Base-by-base conservation (phyloP, 2,329 filamentous ascomycete genomes). In the Elsinoe ampelina region DNA sequence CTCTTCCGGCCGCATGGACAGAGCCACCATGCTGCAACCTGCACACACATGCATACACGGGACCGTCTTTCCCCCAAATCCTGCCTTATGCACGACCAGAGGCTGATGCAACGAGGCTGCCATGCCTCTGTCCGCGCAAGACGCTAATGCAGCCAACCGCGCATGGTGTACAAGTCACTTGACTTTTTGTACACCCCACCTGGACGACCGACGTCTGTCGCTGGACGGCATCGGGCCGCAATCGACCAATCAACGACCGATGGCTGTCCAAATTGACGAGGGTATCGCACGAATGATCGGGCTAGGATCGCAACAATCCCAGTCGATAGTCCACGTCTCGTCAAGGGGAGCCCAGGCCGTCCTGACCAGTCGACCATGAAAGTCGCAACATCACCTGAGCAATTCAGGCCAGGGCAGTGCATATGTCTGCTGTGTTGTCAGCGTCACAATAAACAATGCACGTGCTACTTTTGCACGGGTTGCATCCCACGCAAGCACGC, bases 81-180 rank as follows among this genome's bases (percentile, higher is more conserved):
- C 35, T 39, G 11, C 34, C 15, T 17, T 30, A 30, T 39, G 32
- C 17, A 39, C 48, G 32, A 32, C 20, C 47, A 13, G 8, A 32
- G 19, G 17, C 35, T 20, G 12, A 13, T 39, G 38, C 48, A 39
- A 26, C 34, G 48, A 52, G 48, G 48, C 32, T 38, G 48, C 48
- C 48, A 52, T 52, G 48, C 48, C 17, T 36, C 34, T 15, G 48
- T 11, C 48, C 32, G 48, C 39, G 48, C 32, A 32, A 38, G 26
- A 19, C n/a, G 26, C 32, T 50, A 50, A 35, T 35, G 48, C 34
- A 36, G 30, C 7, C 7, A 8, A n/a, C 48, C 13, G 19, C 35
- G 48, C 48, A 52, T 52, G 17, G 32, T 39, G 34, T 20, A n/a
- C 36, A 52, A 36, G 48, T 52, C 48, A 52, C 48, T 52, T 52